Percentiles rank a stretch among this genome's conserved stretches.
phyloP scores from a whole-genome alignment of 73 alveolate genomes.

The Paramecium sonneborni region DNA sequence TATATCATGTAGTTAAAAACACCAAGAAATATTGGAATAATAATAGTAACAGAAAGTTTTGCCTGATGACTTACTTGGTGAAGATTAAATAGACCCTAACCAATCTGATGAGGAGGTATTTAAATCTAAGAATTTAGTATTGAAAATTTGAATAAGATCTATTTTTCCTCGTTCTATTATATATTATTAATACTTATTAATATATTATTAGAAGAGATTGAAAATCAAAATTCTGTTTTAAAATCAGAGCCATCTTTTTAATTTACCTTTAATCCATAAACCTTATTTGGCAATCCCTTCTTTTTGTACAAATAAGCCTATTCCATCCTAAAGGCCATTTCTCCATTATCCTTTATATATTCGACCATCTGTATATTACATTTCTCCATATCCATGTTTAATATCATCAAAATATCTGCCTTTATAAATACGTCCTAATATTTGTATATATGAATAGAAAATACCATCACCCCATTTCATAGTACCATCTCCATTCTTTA shows the following conservation, averaged over 20 bases:
- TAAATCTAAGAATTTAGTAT: background rate
- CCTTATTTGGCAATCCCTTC: constrained; percentile 10
- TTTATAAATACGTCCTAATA: background rate
- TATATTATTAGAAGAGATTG: background rate
- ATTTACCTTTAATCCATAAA: background rate
- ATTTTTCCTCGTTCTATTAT: background rate
- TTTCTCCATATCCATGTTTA: constrained; percentile 44
- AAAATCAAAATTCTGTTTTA: background rate
- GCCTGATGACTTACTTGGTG: background rate
- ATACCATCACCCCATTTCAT: constrained; percentile 52
- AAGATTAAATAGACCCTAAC: background rate
- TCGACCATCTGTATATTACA: constrained; percentile 38
- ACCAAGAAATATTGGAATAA: background rate
- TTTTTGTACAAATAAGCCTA: constrained; percentile 21
- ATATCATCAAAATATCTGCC: background rate
- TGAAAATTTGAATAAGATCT: background rate
- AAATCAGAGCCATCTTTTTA: background rate
- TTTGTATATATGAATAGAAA: background rate
- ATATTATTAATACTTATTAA: background rate
- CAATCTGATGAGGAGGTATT: background rate
- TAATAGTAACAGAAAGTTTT: background rate
- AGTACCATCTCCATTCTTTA: constrained; percentile 48
- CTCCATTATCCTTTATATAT: constrained; percentile 11
- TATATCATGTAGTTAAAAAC: background rate
- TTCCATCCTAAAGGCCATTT: background rate